Percentiles rank a stretch among this genome's conserved stretches.
Evolutionary conservation across 73 alveolate genomes (phyloP).

Genomic region (Paramecium biaurelia): DNA sequence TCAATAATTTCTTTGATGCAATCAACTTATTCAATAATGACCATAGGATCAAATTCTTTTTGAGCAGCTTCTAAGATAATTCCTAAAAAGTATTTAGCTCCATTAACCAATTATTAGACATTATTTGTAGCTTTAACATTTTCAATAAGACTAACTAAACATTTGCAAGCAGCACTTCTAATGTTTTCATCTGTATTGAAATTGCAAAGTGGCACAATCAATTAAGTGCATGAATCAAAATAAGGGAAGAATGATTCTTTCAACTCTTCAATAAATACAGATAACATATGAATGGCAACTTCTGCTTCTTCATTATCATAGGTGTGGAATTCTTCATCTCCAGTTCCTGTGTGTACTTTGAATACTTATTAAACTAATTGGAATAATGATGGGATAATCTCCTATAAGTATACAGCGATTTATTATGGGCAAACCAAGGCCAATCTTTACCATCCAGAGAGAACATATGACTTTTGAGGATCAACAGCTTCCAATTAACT

Average conservation of each 20-base stretch:
- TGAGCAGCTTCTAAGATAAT: constrained; percentile 69
- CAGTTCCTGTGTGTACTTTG: constrained; percentile 65
- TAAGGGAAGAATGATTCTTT: constrained; percentile 76
- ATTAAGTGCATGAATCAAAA: constrained; percentile 75
- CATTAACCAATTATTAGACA: constrained; percentile 18
- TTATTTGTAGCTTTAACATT: constrained; percentile 70
- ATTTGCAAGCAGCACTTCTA: constrained; percentile 80
- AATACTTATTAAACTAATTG: constrained; percentile 74
- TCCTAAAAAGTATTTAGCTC: constrained; percentile 65
- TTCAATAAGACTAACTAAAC: constrained; percentile 76
- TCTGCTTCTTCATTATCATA: constrained; percentile 89
- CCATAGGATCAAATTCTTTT: constrained; percentile 79
- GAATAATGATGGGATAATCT: constrained; percentile 80
- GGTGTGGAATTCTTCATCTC: constrained; percentile 74
- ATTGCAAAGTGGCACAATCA: constrained; percentile 71
- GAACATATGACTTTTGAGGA: constrained; percentile 79
- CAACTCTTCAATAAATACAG: constrained; percentile 84
- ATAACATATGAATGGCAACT: constrained; percentile 84
- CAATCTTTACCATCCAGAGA: constrained; percentile 91
- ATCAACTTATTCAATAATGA: constrained; percentile 69
- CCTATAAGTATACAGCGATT: constrained; percentile 74
- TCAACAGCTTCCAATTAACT: constrained; percentile 71
- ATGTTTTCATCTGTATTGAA: constrained; percentile 77
- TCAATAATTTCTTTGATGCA: constrained; percentile 73
- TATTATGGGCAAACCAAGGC: constrained; percentile 73